A percentile compares a stretch with the other conserved stretches of the same genome.
These are phyloP conservation scores for Chondrostereum purpureum DNA, from an alignment of 1,284 basidiomycete species.

Conservation along the genomic window DNA sequence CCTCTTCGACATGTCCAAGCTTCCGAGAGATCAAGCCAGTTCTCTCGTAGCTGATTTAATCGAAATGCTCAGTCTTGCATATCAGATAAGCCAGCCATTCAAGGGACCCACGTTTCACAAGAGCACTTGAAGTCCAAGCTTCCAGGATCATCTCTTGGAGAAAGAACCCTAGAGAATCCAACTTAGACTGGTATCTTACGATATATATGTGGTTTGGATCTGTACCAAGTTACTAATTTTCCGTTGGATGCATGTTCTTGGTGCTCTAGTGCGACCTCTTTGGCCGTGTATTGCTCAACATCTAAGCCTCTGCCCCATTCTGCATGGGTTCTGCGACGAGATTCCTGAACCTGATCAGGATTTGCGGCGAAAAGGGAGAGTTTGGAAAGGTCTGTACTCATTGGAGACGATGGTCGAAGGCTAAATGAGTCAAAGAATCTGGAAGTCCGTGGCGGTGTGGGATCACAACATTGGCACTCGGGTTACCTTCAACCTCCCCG, in stretches of 20 bases:
- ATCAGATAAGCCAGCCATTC: not conserved
- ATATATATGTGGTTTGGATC: slow-evolving; percentile 1
- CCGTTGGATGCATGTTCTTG: slow-evolving; percentile 25
- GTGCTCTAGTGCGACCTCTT: slow-evolving; percentile 27
- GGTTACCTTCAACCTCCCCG: too few species aligned
- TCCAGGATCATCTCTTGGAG: slow-evolving; percentile 30
- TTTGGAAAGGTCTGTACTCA: slow-evolving; percentile 13
- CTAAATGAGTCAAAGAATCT: too few species aligned
- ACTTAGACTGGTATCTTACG: not conserved
- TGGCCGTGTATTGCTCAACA: slow-evolving; percentile 32
- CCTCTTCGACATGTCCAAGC: slow-evolving; percentile 15
- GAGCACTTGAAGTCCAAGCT: slow-evolving; percentile 34
- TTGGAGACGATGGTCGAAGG: too few species aligned
- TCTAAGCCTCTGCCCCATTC: slow-evolving; percentile 35
- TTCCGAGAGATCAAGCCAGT: slow-evolving; percentile 20
- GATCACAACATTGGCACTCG: too few species aligned
- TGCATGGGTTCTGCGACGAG: slow-evolving; percentile 24
- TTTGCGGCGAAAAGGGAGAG: slow-evolving; percentile 32
- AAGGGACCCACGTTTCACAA: slow-evolving; percentile 32
- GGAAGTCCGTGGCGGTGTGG: too few species aligned
- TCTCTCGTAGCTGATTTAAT: slow-evolving; percentile 23
- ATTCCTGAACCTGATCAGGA: slow-evolving; percentile 26
- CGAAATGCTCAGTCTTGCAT: not conserved
- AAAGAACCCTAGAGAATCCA: slow-evolving; percentile 33
- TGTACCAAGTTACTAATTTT: slow-evolving; percentile 32